These are phyloP conservation scores for Vitellaria paradoxa DNA, from an alignment of 179 eudicot species.

Conservation along the genomic window DNA sequence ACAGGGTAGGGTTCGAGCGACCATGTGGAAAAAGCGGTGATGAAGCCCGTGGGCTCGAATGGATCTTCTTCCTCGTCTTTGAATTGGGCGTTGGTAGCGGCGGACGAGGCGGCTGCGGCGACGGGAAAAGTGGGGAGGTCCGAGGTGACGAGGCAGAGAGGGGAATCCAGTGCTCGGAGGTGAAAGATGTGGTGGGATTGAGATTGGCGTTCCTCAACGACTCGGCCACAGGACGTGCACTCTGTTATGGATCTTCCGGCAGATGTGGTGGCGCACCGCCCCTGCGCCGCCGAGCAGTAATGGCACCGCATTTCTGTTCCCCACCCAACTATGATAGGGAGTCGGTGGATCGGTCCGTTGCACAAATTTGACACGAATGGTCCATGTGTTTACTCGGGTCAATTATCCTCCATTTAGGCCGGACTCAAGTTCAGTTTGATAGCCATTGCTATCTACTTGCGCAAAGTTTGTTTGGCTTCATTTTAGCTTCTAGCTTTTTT, in stretches of 20 bases:
- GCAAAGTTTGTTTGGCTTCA: too few species aligned
- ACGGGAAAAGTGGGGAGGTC: slow-evolving; percentile 57
- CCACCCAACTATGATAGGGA: not conserved
- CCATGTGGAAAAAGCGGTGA: slow-evolving; percentile 88
- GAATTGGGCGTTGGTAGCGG: slow-evolving; percentile 13
- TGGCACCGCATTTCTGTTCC: slow-evolving; percentile 65
- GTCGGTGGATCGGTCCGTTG: not conserved
- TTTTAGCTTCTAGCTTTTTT: too few species aligned
- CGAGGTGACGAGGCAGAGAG: slow-evolving; percentile 77
- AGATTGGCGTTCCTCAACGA: slow-evolving; percentile 72
- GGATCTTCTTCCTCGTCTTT: slow-evolving; percentile 54
- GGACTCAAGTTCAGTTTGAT: too few species aligned
- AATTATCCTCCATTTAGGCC: too few species aligned
- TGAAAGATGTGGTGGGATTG: slow-evolving; percentile 85
- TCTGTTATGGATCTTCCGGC: slow-evolving; percentile 57
- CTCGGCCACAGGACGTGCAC: slow-evolving; percentile 85
- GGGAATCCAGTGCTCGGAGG: slow-evolving; percentile 70
- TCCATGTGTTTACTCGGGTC: too few species aligned
- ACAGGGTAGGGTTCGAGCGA: slow-evolving; percentile 73
- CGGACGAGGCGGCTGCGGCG: slow-evolving; percentile 28
- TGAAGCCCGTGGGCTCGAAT: slow-evolving; percentile 75
- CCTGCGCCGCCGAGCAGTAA: slow-evolving; percentile 55
- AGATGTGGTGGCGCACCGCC: slow-evolving; percentile 60
- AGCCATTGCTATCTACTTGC: too few species aligned
- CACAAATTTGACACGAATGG: too few species aligned